Conservation (phyloP, 768 basidiomycete species). For the Lenzites betulinus region DNA sequence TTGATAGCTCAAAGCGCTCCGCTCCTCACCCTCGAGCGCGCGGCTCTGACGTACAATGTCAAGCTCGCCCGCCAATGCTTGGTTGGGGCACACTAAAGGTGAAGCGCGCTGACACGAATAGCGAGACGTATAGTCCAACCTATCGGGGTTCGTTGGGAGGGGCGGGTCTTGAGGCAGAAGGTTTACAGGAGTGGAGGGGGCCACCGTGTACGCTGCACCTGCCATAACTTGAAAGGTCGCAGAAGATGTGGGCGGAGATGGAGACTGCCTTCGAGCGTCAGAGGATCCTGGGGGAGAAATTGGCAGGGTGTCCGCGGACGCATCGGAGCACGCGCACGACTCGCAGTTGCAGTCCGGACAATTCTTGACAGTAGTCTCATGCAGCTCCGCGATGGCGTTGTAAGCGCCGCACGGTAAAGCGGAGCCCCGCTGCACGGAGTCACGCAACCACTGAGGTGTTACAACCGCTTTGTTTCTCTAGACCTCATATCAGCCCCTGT, state of each 20-base stretch:
- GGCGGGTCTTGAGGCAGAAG: constrained; percentile 27
- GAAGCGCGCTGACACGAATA: constrained; percentile 66
- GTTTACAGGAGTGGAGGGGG: constrained; percentile 21
- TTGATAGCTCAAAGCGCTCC: constrained; percentile 72
- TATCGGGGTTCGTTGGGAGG: constrained; percentile 17
- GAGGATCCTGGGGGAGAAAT: background rate
- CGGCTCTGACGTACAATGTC: constrained; percentile 58
- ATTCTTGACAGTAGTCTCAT: constrained; percentile 45
- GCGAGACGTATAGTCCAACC: constrained; percentile 37
- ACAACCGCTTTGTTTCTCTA: constrained; percentile 71
- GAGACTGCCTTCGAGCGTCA: background rate
- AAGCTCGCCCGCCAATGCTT: constrained; percentile 59
- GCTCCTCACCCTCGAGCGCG: constrained; percentile 64
- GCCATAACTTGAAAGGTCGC: background rate
- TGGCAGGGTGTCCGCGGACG: constrained; percentile 8
- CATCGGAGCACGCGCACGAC: constrained; percentile 28
- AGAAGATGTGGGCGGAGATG: background rate
- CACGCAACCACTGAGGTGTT: constrained; percentile 68
- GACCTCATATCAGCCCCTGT: background rate
- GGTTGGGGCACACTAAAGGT: constrained; percentile 71
- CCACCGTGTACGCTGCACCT: background rate
- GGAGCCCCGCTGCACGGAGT: constrained; percentile 49
- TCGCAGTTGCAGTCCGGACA: constrained; percentile 42
- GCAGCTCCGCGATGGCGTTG: constrained; percentile 54
- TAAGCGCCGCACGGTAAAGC: constrained; percentile 56